Evolutionary conservation across 2,329 filamentous ascomycete genomes (phyloP).

Genomic region (Diplodia corticola): DNA sequence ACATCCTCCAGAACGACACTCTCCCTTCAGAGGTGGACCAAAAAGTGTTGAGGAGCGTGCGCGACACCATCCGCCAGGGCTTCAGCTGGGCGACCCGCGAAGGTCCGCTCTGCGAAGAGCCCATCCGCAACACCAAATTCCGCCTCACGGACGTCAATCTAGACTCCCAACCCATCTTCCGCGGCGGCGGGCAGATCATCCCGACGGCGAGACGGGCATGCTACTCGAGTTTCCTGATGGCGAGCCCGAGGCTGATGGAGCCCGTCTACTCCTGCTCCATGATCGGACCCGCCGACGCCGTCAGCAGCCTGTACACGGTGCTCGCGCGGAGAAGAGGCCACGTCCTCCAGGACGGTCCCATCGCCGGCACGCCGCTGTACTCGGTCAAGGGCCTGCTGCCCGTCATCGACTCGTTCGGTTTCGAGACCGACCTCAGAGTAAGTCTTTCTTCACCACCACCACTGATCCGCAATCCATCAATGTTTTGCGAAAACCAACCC

Average conservation of each 20-base stretch:
- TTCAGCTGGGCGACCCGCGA: slow-evolving; percentile 96
- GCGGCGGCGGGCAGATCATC: slow-evolving; percentile 95
- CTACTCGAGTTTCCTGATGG: slow-evolving; percentile 97
- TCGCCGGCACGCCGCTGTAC: slow-evolving; percentile 92
- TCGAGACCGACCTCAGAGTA: slow-evolving; percentile 86
- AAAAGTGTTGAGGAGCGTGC: slow-evolving; percentile 80
- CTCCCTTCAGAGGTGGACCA: slow-evolving; percentile 93
- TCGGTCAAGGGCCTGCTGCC: slow-evolving; percentile 87
- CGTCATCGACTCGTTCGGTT: slow-evolving; percentile 96
- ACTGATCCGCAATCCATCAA: no score
- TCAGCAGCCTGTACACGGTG: slow-evolving; percentile 87
- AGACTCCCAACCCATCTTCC: slow-evolving; percentile 87
- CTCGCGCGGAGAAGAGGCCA: slow-evolving; percentile 86
- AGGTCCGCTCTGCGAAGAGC: slow-evolving; percentile 96
- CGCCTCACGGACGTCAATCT: slow-evolving; percentile 88
- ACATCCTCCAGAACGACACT: slow-evolving; percentile 96
- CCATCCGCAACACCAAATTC: slow-evolving; percentile 97
- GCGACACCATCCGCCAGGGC: slow-evolving; percentile 90
- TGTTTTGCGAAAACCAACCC: no score
- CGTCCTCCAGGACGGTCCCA: slow-evolving; percentile 88
- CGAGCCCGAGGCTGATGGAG: slow-evolving; percentile 93
- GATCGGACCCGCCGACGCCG: slow-evolving; percentile 86
- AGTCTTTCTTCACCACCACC: slow-evolving; percentile 25
- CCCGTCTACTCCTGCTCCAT: slow-evolving; percentile 91
- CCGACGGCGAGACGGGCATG: slow-evolving; percentile 89